Base-by-base conservation (phyloP, 768 basidiomycete genomes). In the Coprinopsis strossmayeri region DNA sequence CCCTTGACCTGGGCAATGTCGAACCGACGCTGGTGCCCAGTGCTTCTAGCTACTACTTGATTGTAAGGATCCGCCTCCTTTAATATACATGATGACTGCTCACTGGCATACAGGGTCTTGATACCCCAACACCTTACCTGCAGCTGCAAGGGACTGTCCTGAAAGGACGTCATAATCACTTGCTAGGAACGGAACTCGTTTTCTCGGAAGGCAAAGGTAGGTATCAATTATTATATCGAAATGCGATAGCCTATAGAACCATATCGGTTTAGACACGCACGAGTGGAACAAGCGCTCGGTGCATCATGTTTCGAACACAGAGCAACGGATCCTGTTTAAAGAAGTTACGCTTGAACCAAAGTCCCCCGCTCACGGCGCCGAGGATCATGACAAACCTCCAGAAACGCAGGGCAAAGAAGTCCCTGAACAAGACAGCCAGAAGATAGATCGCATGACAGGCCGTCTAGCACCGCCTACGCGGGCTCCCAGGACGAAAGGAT, bases 11-110 rank as follows among this genome's bases (percentile, higher is more conserved):
- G 1, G 86, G 84, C 24, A 67, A 64, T 48, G 73, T 84, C 27
- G 86, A 91, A 56, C 85, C 87, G 2, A 82, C 82, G 0, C 74
- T 91, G 23, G 72, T 91, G 4, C 83, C 87, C 1, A 88, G 78
- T 56, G 79, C 80, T 0, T 75, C 81, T 0, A 69, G 78, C 1
- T 90, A 84, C 59, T 77, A 82, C 38, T 67, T 90, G n/a, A 84
- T 89, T 46, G 88, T 88, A 61, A 64, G n/a, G n/a, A n/a, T n/a
- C n/a, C n/a, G n/a, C n/a, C n/a, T n/a, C n/a, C n/a, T n/a, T n/a
- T n/a, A n/a, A n/a, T n/a, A n/a, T n/a, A n/a, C n/a, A n/a, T n/a
- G n/a, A n/a, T n/a, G n/a, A n/a, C n/a, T n/a, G 37, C 11, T 41
- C 9, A 41, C 23, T 26, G 49, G 23, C 23, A 37, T 21, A 13